A percentile compares a stretch with the other conserved stretches of the same genome.
phyloP scores from a whole-genome alignment of 805 yeast genomes.

The Kluyveromyces starmeri region DNA sequence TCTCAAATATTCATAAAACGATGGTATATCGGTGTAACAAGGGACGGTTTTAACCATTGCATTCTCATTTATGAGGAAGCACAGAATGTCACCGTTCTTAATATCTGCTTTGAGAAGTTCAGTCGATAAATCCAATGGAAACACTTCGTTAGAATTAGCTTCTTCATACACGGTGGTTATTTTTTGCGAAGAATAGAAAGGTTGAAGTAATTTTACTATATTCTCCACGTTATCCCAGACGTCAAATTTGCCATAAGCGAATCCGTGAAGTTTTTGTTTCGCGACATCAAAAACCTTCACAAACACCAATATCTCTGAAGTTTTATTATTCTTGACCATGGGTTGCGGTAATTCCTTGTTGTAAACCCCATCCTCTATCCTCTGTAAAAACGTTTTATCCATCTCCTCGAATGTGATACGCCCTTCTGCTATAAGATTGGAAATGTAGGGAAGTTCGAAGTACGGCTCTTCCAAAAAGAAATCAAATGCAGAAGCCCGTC shows the following conservation, averaged over 20 bases:
- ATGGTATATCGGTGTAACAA: constrained; percentile 32
- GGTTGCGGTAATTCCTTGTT: constrained; percentile 2
- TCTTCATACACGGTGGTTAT: constrained; percentile 49
- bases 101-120: constrained; percentile 51
- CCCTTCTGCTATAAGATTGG: not conserved
- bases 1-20: constrained; percentile 45
- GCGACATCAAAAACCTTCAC: constrained; percentile 60
- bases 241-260: constrained; percentile 48
- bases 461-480: constrained; percentile 60
- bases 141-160: constrained; percentile 36
- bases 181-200: constrained; percentile 32
- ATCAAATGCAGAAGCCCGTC: constrained; percentile 42
- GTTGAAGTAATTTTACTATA: constrained; percentile 34
- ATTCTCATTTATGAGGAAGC: constrained; percentile 18
- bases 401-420: constrained; percentile 1
- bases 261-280: constrained; percentile 49
- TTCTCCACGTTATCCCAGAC: constrained; percentile 37
- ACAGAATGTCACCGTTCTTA: constrained; percentile 58
- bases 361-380: constrained; percentile 3
- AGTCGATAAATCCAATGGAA: constrained; percentile 1
- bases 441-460: constrained; percentile 14
- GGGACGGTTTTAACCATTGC: constrained; percentile 21
- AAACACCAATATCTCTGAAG: constrained; percentile 29
- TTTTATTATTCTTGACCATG: not conserved
- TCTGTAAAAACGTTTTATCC: constrained; percentile 1